These are phyloP conservation scores for Solanum tarapatanum DNA, from an alignment of 257 asterid genomes.

Conservation along the genomic window DNA sequence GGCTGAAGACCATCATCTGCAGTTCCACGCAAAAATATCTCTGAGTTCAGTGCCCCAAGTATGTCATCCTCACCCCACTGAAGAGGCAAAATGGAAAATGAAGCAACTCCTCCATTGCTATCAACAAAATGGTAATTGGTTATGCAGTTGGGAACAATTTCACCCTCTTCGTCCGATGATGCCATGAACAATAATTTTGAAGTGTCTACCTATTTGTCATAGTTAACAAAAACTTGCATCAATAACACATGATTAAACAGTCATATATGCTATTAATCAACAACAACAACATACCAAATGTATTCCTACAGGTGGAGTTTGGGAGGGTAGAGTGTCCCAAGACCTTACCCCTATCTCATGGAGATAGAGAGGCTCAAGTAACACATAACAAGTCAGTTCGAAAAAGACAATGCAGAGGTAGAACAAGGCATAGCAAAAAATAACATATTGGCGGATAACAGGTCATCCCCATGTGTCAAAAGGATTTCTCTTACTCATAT, in stretches of 20 bases:
- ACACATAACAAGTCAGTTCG: neutral
- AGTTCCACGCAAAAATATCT: constrained; percentile 30
- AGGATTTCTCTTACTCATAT: neutral
- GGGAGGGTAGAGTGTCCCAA: neutral
- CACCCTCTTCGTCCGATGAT: constrained; percentile 69
- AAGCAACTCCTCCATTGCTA: constrained; percentile 13
- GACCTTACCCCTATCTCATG: neutral
- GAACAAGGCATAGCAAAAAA: neutral
- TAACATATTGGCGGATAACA: neutral
- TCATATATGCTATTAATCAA: neutral
- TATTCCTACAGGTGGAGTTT: neutral
- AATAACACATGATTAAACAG: neutral
- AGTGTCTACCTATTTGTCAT: neutral
- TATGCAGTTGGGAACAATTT: constrained; percentile 29
- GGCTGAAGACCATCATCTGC: constrained; percentile 27
- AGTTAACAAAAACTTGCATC: neutral
- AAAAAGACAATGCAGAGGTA: neutral
- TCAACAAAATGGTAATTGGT: constrained; percentile 30
- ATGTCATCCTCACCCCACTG: constrained; percentile 20
- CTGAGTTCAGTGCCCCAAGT: constrained; percentile 1
- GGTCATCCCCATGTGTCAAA: neutral
- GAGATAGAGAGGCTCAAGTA: neutral
- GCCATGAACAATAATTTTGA: constrained; percentile 21
- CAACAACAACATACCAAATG: neutral
- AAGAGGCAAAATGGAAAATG: constrained; percentile 45